Percentiles rank a stretch among this genome's conserved stretches.
phyloP scores from a whole-genome alignment of 2,329 filamentous ascomycete species.

The Monosporascus sp. region DNA sequence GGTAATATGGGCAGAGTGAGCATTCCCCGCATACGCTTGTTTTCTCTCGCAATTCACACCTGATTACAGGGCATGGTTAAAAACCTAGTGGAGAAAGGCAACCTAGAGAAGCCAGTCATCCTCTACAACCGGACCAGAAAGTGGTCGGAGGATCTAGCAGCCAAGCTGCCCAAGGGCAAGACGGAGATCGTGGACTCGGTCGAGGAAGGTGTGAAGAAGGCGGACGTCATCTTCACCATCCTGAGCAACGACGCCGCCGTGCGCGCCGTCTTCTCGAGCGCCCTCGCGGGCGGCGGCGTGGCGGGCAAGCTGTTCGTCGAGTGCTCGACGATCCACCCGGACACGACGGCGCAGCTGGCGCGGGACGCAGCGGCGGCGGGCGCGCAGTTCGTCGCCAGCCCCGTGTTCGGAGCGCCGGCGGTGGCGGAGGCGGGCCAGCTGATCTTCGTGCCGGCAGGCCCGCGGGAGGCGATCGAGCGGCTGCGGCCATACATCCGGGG shows the following conservation, averaged over 20 bases:
- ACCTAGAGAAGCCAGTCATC: constrained; percentile 64
- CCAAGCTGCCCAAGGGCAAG: constrained; percentile 55
- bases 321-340: constrained; percentile 82
- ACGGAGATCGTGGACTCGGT: constrained; percentile 60
- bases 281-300: constrained; percentile 48
- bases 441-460: constrained; percentile 62
- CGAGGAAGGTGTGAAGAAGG: constrained; percentile 57
- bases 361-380: constrained; percentile 52
- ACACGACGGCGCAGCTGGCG: constrained; percentile 65
- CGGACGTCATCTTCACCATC: constrained; percentile 79
- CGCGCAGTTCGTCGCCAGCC: constrained; percentile 69
- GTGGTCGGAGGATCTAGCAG: constrained; percentile 58
- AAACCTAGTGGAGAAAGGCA: constrained; percentile 75
- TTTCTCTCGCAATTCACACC: not conserved
- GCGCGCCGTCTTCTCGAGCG: constrained; percentile 51
- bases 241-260: constrained; percentile 74
- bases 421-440: constrained; percentile 60
- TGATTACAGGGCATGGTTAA: constrained; percentile 68
- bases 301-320: constrained; percentile 77
- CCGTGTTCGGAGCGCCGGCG: constrained; percentile 58
- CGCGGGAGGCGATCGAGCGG: constrained; percentile 49
- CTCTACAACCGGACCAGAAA: constrained; percentile 74
- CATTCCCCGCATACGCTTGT: constrained; percentile 6
- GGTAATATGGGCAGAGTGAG: constrained; percentile 82
- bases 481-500: constrained; percentile 61